Conservation (phyloP, 371 early-diverging fungal genomes). For the Apophysomyces elegans region DNA sequence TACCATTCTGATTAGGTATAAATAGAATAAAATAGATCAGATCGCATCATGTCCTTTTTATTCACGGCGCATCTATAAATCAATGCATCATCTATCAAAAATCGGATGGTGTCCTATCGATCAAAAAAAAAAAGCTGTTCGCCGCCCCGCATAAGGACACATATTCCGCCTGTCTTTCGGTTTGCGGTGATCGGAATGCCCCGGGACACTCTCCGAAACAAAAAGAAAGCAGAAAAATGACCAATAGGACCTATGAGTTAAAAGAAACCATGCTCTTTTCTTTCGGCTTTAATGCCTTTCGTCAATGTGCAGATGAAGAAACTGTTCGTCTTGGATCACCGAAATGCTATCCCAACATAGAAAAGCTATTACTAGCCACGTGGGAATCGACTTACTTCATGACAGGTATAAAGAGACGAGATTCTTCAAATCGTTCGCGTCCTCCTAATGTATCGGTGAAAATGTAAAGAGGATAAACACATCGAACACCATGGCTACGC, state of each 20-base stretch:
- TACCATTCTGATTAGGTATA: no score
- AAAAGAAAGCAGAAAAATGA: background rate
- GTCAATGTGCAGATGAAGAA: conserved; percentile 21
- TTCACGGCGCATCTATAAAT: no score
- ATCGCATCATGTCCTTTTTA: no score
- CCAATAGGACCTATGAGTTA: background rate
- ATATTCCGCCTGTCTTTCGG: no score
- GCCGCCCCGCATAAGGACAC: no score
- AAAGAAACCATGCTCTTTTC: conserved; percentile 16
- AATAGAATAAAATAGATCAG: no score
- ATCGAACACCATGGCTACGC: conserved; percentile 30
- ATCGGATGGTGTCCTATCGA: no score
- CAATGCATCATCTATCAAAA: no score
- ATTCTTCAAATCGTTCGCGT: background rate
- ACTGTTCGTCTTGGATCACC: background rate
- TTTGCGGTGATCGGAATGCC: no score
- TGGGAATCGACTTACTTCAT: conserved; percentile 43
- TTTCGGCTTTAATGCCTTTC: conserved; percentile 44
- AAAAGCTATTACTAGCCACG: conserved; percentile 24
- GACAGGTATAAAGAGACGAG: conserved; percentile 21
- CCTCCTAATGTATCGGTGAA: no score
- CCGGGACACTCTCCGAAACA: background rate
- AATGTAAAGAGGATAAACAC: conserved; percentile 18
- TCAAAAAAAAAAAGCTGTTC: no score
- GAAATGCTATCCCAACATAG: background rate